Conservation (phyloP, 164 flowering plant species). For the Dillenia suffruticosa region DNA sequence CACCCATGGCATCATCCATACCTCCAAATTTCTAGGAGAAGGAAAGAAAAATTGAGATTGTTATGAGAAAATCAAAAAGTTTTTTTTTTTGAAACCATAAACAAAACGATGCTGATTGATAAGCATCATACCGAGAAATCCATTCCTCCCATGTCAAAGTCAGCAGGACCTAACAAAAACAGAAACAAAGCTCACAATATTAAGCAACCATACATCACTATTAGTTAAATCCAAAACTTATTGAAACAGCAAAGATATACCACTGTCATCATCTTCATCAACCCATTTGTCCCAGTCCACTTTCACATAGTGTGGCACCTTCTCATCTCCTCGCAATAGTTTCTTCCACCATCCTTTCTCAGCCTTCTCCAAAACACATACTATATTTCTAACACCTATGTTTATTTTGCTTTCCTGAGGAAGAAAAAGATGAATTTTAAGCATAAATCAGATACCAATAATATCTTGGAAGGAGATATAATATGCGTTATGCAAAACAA, state of each 20-base stretch:
- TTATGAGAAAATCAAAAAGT: not conserved
- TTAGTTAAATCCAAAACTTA: not conserved
- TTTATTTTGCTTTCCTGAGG: slow-evolving; percentile 79
- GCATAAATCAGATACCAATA: no score
- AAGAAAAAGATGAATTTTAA: not conserved
- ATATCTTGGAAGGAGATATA: no score
- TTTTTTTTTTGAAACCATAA: not conserved
- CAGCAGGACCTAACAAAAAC: slow-evolving; percentile 37
- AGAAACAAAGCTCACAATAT: slow-evolving; percentile 2
- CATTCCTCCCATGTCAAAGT: slow-evolving; percentile 78
- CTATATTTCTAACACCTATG: slow-evolving; percentile 60
- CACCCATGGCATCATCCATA: slow-evolving; percentile 33
- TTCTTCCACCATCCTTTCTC: slow-evolving; percentile 92
- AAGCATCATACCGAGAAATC: slow-evolving; percentile 73
- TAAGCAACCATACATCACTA: not conserved
- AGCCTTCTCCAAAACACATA: slow-evolving; percentile 76
- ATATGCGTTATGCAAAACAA: not conserved
- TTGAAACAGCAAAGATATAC: slow-evolving; percentile 13
- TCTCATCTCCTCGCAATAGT: slow-evolving; percentile 57
- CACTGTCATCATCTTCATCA: slow-evolving; percentile 83
- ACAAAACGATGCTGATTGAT: not conserved
- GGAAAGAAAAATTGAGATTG: not conserved
- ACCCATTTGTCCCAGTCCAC: slow-evolving; percentile 98
- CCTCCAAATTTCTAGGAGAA: slow-evolving; percentile 52
- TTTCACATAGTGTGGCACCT: slow-evolving; percentile 74